These are phyloP conservation scores for Fusarium metavorans DNA, from an alignment of 2,329 filamentous ascomycete species.

Conservation along the genomic window DNA sequence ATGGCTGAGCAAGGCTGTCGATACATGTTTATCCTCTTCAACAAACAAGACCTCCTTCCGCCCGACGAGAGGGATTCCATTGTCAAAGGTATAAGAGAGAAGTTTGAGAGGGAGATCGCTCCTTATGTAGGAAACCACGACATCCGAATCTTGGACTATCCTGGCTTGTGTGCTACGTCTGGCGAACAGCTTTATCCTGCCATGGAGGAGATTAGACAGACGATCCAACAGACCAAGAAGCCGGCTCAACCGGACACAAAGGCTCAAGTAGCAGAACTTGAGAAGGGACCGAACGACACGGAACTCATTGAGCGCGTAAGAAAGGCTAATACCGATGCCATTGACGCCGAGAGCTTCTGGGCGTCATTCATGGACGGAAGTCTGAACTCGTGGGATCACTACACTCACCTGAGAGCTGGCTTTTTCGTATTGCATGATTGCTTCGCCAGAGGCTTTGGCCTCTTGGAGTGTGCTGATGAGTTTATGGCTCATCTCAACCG, in stretches of 20 bases:
- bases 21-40: slow-evolving; percentile 48
- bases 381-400: slow-evolving; percentile 49
- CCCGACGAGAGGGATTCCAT: slow-evolving; percentile 25
- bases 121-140: slow-evolving; percentile 13
- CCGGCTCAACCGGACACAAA: background rate
- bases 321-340: slow-evolving; percentile 17
- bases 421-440: slow-evolving; percentile 48
- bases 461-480: slow-evolving; percentile 45
- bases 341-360: slow-evolving; percentile 41
- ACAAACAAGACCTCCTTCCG: slow-evolving; percentile 47
- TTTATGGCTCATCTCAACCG: slow-evolving; percentile 47
- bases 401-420: slow-evolving; percentile 49
- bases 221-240: slow-evolving; percentile 14
- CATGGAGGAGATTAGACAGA: slow-evolving; percentile 35
- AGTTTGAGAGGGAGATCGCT: slow-evolving; percentile 30
- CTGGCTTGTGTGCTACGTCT: slow-evolving; percentile 37
- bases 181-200: slow-evolving; percentile 23
- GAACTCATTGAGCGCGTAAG: slow-evolving; percentile 22
- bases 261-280: slow-evolving; percentile 7
- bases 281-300: slow-evolving; percentile 25
- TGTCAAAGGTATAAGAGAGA: slow-evolving; percentile 12
- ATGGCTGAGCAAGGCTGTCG: slow-evolving; percentile 33
- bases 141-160: slow-evolving; percentile 38
- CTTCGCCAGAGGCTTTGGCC: slow-evolving; percentile 34
- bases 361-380: slow-evolving; percentile 42